Base-by-base conservation (phyloP, 305 asterid genomes). In the Coffea humblotiana region DNA sequence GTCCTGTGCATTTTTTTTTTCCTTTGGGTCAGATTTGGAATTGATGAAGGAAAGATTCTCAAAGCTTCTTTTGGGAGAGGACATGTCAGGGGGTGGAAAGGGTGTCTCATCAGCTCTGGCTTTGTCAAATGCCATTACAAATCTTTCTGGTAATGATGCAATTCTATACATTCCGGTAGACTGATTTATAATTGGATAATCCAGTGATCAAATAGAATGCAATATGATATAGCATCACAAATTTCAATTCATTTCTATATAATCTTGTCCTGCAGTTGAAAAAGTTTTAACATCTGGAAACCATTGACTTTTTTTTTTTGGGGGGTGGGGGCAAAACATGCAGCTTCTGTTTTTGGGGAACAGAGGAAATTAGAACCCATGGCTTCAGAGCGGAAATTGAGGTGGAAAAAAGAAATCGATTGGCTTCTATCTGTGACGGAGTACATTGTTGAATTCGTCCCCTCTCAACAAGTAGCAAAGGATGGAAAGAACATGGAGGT, bases 31-130 rank as follows among this genome's bases (percentile, higher is more conserved):
- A 94, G 98, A 94, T 73, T 71, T 90, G 87, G 95, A 92, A 2
- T 71, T 82, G 88, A 91, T 94, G 97, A 94, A 90, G 87, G 97
- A 92, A 83, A 91, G 86, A 83, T 92, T 88, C 69, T 87, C 96
- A 4, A 94, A 94, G 86, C 89, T 91, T 71, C 97, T 94, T 19
- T 76, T 94, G 60, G 98, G 98, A 52, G 98, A 92, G 74, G 98
- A 94, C 79, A 94, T 90, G 96, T 94, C 98, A 2, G 98, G 98
- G 63, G 94, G 97, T 15, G 98, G 97, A 64, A 92, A 91, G 87
- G 98, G 98, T 25, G 98, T 93, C 86, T 89, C 98, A 72, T 92
- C 98, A 18, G 98, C 98, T 75, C 78, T 93, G 56, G 98, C 98
- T 65, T 82, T 92, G 69, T 94, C 98, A 27, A 94, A 94, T 35